Conservation (phyloP, 148 eudicot species). For the Cornus controversa region DNA sequence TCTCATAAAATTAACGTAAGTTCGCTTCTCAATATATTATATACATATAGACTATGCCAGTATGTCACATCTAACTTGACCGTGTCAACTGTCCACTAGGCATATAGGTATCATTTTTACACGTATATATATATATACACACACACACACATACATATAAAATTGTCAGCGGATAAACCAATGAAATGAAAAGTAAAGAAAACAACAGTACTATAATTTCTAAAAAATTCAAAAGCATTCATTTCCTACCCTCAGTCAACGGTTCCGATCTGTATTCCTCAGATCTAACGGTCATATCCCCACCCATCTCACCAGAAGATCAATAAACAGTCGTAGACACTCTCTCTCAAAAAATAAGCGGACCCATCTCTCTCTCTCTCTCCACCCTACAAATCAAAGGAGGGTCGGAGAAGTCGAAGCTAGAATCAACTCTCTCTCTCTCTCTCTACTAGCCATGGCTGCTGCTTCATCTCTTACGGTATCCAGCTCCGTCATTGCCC, state of each 20-base stretch:
- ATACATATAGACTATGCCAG: no score
- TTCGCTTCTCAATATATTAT: no score
- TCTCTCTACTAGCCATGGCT: slow-evolving; percentile 41
- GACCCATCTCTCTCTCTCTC: background rate
- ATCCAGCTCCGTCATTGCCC: slow-evolving; percentile 41
- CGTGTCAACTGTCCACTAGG: no score
- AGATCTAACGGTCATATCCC: background rate
- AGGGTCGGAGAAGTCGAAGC: background rate
- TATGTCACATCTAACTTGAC: no score
- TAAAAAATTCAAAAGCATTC: slow-evolving; percentile 26
- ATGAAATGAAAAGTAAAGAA: no score
- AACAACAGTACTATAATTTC: background rate
- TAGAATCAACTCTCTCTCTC: background rate
- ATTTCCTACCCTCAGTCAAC: slow-evolving; percentile 41
- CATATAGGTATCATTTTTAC: no score
- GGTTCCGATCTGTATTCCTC: slow-evolving; percentile 17
- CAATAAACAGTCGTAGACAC: background rate
- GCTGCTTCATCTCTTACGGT: slow-evolving; percentile 56
- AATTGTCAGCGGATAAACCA: background rate
- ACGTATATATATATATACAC: no score
- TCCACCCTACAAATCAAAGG: background rate
- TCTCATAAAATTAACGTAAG: no score
- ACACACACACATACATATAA: no score
- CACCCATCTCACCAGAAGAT: background rate
- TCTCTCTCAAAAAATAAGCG: slow-evolving; percentile 1